Percentiles rank a stretch among this genome's conserved stretches.
These are phyloP conservation scores for Luffa acutangula DNA, from an alignment of 306 rosid genomes.

Conservation along the genomic window DNA sequence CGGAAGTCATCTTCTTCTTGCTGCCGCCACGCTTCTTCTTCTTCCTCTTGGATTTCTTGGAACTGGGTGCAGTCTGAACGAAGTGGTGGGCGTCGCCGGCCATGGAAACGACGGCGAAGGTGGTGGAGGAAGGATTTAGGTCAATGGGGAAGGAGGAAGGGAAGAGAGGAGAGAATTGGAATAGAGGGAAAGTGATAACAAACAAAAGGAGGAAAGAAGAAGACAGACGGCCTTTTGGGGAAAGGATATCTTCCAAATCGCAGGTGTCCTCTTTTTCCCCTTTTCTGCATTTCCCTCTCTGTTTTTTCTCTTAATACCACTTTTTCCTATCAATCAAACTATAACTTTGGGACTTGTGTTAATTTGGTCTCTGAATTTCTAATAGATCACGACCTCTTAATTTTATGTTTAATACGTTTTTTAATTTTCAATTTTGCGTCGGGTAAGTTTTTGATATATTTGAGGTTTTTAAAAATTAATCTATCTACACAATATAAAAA, in stretches of 20 bases:
- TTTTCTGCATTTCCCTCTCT: not conserved
- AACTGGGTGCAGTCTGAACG: slow-evolving; percentile 18
- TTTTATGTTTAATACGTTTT: too few relatives aligned
- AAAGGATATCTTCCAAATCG: not conserved
- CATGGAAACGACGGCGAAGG: not conserved
- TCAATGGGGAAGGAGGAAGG: not conserved
- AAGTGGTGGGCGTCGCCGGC: slow-evolving; percentile 37
- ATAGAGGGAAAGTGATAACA: not conserved
- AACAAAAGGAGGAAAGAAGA: not conserved
- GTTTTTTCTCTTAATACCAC: not conserved
- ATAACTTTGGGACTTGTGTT: too few relatives aligned
- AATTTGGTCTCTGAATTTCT: too few relatives aligned
- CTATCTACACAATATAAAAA: too few relatives aligned
- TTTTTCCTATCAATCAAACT: not conserved
- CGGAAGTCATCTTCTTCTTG: slow-evolving; percentile 83
- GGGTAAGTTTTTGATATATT: too few relatives aligned
- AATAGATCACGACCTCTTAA: too few relatives aligned
- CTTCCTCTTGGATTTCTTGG: slow-evolving; percentile 48
- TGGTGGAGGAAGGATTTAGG: not conserved
- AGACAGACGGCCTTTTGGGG: not conserved
- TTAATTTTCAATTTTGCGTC: too few relatives aligned
- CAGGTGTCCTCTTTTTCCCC: not conserved
- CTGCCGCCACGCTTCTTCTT: slow-evolving; percentile 67
- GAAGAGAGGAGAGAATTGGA: not conserved
- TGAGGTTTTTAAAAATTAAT: too few relatives aligned